Evolutionary conservation across 805 yeast species (phyloP).

Genomic region (Middelhovenomyces tepae): DNA sequence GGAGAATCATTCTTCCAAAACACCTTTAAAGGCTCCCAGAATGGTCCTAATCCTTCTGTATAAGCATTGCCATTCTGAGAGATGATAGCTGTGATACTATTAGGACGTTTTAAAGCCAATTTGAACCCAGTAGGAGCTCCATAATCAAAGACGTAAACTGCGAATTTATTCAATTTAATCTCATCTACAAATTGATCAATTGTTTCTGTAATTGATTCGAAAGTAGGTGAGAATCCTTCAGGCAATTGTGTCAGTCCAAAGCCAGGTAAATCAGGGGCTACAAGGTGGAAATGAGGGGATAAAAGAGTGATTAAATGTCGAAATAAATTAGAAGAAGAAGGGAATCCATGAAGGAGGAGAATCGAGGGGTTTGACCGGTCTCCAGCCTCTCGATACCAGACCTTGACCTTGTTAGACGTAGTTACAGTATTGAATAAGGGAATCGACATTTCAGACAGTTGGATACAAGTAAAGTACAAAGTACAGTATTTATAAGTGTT

Average conservation of each 20-base stretch:
- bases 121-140: slow-evolving; percentile 38
- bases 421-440: slow-evolving; percentile 4
- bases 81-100: slow-evolving; percentile 27
- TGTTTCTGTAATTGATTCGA: slow-evolving; percentile 28
- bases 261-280: slow-evolving; percentile 41
- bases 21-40: slow-evolving; percentile 32
- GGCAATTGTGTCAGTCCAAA: slow-evolving; percentile 33
- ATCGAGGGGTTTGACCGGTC: slow-evolving; percentile 27
- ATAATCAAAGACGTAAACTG: slow-evolving; percentile 35
- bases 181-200: slow-evolving; percentile 26
- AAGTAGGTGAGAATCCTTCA: slow-evolving; percentile 23
- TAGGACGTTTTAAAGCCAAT: slow-evolving; percentile 29
- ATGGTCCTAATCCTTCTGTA: slow-evolving; percentile 33
- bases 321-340: slow-evolving; percentile 36
- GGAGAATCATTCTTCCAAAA: slow-evolving; percentile 26
- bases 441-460: no score
- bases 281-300: slow-evolving; percentile 29
- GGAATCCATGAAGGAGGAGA: slow-evolving; percentile 38
- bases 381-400: slow-evolving; percentile 37
- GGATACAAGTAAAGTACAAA: no score
- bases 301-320: slow-evolving; percentile 32
- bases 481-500: no score
- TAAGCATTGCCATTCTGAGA: slow-evolving; percentile 40
- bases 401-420: slow-evolving; percentile 21
- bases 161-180: slow-evolving; percentile 24